phyloP scores from a whole-genome alignment of 495 filamentous ascomycete species.

The Aspergillus nanangensis region DNA sequence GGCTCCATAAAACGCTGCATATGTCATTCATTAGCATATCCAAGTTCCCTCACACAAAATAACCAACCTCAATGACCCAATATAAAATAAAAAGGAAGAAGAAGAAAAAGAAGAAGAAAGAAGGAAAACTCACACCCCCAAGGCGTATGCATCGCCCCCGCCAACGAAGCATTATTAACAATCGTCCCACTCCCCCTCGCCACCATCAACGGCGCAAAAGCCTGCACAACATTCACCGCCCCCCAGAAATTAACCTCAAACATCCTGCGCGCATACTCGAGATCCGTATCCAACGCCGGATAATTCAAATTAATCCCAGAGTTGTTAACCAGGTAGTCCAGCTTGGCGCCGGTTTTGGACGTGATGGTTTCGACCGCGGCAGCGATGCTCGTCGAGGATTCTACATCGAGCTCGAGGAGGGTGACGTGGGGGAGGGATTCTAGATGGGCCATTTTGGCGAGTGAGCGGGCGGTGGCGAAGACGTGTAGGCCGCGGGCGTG shows the following conservation, averaged over 20 bases:
- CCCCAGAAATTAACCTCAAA: conserved; percentile 65
- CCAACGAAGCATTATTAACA: conserved; percentile 48
- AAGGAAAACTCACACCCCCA: conserved; percentile 6
- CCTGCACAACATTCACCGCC: conserved; percentile 48
- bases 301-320: conserved; percentile 50
- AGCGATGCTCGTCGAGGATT: conserved; percentile 8
- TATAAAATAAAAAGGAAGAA: too few species aligned
- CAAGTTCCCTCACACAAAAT: conserved; percentile 40
- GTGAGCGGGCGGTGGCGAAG: conserved; percentile 33
- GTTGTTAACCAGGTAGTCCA: conserved; percentile 69
- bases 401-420: conserved; percentile 18
- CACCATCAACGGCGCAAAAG: conserved; percentile 50
- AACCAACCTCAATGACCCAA: too few species aligned
- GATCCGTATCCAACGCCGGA: conserved; percentile 48
- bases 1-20: conserved; percentile 39
- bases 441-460: conserved; percentile 24
- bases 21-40: neutral
- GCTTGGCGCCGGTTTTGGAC: conserved; percentile 47
- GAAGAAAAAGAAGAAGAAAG: too few species aligned
- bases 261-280: conserved; percentile 46
- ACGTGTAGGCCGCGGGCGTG: conserved; percentile 27
- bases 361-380: conserved; percentile 44
- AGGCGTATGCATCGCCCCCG: conserved; percentile 18
- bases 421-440: conserved; percentile 6
- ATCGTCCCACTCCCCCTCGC: conserved; percentile 48